Base-by-base conservation (phyloP, 169 alveolate genomes). In the Babesia microti region DNA sequence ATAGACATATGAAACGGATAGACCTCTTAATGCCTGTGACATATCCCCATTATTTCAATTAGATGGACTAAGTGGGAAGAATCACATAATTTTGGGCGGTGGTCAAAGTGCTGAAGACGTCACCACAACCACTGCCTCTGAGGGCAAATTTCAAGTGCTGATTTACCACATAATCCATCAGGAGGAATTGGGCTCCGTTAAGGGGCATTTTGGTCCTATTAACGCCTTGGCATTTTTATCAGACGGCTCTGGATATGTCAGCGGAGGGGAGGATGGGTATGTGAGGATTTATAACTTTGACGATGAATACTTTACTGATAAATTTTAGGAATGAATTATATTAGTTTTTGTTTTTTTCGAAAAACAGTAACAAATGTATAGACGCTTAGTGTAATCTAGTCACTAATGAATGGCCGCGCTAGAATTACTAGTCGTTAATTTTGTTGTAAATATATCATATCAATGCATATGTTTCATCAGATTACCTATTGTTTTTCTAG, bases 191-290 rank as follows among this genome's bases (percentile, higher is more conserved):
- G 97, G 96, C 6, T 85, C 90, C 36, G 74, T 91, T 52, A 83
- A 79, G 66, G 98, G 98, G 6, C 97, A 90, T 78, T 90, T 92
- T 72, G 97, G 97, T 33, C 92, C 98, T 9, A 88, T 92, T 41
- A 89, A 92, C 72, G 75, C 97, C 26, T 55, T 92, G 24, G 88
- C 86, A 18, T 78, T 85, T 58, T 63, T 83, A 35, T 91, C 95
- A 1, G 95, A 87, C 59, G 98, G 97, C 15, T 65, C 66, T 51
- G 86, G 91, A 23, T 89, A 86, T 63, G 94, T 88, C 23, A 81
- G 92, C 33, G 97, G 97, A 0, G 92, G 95, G 23, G 97, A 92
- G 73, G 97, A 92, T 60, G 96, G 97, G 14, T 78, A 78, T 72
- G 93, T 91, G 12, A 83, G 96, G 55, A 69, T 89, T 12, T 89